Percentiles rank a stretch among this genome's conserved stretches.
Conservation (phyloP, 2,329 filamentous ascomycete species). For the Microascus cirrosus region DNA sequence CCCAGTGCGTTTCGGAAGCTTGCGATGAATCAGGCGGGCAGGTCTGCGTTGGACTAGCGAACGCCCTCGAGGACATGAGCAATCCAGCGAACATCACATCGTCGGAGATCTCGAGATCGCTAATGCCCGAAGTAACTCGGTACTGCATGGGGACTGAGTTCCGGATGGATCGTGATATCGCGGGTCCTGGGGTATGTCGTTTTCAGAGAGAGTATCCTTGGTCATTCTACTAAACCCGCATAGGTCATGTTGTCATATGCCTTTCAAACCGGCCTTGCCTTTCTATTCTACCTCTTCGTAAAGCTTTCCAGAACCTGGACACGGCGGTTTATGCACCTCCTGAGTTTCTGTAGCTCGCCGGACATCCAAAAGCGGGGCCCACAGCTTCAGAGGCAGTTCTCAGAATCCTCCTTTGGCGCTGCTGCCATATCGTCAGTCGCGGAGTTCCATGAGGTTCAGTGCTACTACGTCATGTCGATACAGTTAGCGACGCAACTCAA, state of each 20-base stretch:
- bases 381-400: neutral
- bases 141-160: neutral
- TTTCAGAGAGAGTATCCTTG: neutral
- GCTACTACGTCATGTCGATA: neutral
- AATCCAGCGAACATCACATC: neutral
- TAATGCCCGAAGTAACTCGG: neutral
- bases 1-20: neutral
- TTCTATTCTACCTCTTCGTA: neutral
- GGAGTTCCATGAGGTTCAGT: slow-evolving; percentile 1
- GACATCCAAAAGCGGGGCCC: neutral
- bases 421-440: slow-evolving; percentile 1
- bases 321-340: neutral
- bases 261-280: neutral
- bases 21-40: neutral
- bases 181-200: slow-evolving; percentile 1
- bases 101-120: neutral
- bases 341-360: neutral
- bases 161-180: neutral
- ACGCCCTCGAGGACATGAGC: neutral
- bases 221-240: neutral
- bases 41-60: neutral
- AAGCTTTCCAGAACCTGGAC: neutral
- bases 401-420: neutral
- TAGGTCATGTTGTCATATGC: neutral
- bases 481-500: neutral